phyloP scores from a whole-genome alignment of 2,329 filamentous ascomycete genomes.

The Colletotrichum eremochloae region DNA sequence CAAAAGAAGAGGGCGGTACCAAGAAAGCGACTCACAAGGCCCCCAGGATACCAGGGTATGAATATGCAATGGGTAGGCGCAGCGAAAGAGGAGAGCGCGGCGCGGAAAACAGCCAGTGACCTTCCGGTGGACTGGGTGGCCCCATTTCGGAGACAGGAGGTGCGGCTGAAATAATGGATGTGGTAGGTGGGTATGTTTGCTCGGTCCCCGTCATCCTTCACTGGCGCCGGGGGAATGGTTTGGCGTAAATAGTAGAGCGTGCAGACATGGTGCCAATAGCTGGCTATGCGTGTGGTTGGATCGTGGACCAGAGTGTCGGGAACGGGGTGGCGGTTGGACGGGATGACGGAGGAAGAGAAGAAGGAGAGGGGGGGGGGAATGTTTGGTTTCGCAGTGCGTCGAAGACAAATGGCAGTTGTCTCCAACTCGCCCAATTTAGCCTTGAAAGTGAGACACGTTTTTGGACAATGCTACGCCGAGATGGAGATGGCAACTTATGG shows the following conservation, averaged over 20 bases:
- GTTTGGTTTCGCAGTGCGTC: neutral
- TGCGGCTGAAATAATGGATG: conserved; percentile 23
- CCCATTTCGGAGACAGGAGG: conserved; percentile 2
- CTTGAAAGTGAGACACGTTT: neutral
- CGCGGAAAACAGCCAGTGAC: neutral
- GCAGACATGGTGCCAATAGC: conserved; percentile 16
- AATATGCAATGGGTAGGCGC: conserved; percentile 1
- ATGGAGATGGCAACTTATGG: neutral
- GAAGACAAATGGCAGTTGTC: neutral
- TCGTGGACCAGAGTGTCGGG: conserved; percentile 32
- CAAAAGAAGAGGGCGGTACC: neutral
- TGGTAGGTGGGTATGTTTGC: conserved; percentile 9
- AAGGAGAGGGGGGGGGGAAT: neutral
- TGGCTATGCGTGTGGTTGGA: conserved; percentile 17
- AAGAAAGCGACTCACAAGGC: neutral
- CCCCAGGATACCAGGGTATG: neutral
- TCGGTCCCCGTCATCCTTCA: conserved; percentile 1
- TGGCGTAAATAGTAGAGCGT: conserved; percentile 10
- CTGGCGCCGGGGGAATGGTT: conserved; percentile 35
- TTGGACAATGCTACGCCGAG: neutral
- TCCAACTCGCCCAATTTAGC: neutral
- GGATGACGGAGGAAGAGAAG: neutral
- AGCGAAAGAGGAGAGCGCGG: neutral
- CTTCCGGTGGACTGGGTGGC: neutral
- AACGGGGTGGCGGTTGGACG: conserved; percentile 6